phyloP scores from a whole-genome alignment of 345 rosid species.

The Dipteronia sinensis region DNA sequence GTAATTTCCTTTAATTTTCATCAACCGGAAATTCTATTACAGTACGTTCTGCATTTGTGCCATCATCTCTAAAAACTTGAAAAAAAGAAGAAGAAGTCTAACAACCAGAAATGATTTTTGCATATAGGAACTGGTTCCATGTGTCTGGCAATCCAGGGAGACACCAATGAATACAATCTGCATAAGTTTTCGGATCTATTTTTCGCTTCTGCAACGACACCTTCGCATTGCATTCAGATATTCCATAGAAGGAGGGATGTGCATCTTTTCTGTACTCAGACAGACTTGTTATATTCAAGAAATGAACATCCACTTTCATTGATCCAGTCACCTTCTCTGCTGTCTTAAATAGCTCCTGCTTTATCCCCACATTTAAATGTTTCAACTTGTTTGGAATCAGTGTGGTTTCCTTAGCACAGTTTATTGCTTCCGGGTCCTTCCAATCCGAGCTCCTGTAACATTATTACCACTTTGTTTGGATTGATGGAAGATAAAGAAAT shows the following conservation, averaged over 20 bases:
- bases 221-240: slow-evolving; percentile 66
- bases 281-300: slow-evolving; percentile 68
- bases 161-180: slow-evolving; percentile 99
- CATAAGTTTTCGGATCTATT: slow-evolving; percentile 64
- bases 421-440: slow-evolving; percentile 74
- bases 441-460: slow-evolving; percentile 78
- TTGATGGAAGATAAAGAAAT: background rate
- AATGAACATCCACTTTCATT: slow-evolving; percentile 61
- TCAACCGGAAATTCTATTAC: too few species aligned
- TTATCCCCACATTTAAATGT: slow-evolving; percentile 68
- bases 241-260: slow-evolving; percentile 76
- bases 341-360: slow-evolving; percentile 50
- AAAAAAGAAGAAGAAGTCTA: background rate
- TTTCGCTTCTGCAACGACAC: slow-evolving; percentile 55
- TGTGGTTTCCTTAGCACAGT: slow-evolving; percentile 73
- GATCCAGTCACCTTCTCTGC: slow-evolving; percentile 52
- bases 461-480: too few species aligned
- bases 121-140: slow-evolving; percentile 70
- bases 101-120: slow-evolving; percentile 27
- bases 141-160: slow-evolving; percentile 94
- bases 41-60: background rate
- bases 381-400: slow-evolving; percentile 60
- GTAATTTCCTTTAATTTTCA: too few species aligned
- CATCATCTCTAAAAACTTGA: too few species aligned
- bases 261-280: slow-evolving; percentile 92